phyloP scores from a whole-genome alignment of 2,329 filamentous ascomycete genomes.

The Colletotrichum agaves region DNA sequence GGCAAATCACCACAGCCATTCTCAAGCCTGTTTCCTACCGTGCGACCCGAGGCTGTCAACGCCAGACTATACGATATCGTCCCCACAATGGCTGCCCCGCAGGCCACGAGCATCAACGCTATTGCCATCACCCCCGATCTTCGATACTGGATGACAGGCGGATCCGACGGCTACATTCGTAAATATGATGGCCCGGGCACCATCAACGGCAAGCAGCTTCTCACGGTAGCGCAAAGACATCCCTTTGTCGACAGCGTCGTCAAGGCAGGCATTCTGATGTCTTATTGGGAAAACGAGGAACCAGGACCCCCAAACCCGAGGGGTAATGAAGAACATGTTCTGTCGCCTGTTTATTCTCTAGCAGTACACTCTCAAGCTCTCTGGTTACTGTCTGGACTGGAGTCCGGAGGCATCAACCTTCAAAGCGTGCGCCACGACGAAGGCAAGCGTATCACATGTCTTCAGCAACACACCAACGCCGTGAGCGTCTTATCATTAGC shows the following conservation, averaged over 20 bases:
- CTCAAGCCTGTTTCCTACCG: constrained; percentile 46
- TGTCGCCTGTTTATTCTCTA: constrained; percentile 95
- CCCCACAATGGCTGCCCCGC: constrained; percentile 95
- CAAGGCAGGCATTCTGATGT: constrained; percentile 93
- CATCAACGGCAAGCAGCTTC: constrained; percentile 90
- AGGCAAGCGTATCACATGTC: constrained; percentile 84
- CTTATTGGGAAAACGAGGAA: constrained; percentile 99
- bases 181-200: constrained; percentile 97
- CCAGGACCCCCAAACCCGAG: constrained; percentile 54
- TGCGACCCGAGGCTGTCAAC: constrained; percentile 82
- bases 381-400: constrained; percentile 90
- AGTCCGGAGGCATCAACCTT: constrained; percentile 91
- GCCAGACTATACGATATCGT: constrained; percentile 93
- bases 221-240: constrained; percentile 95
- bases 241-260: constrained; percentile 98
- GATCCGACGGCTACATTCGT: constrained; percentile 93
- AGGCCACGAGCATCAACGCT: constrained; percentile 94
- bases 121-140: constrained; percentile 93
- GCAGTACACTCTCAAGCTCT: constrained; percentile 90
- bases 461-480: constrained; percentile 88
- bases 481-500: constrained; percentile 88
- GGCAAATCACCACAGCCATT: constrained; percentile 23
- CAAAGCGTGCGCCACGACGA: constrained; percentile 95
- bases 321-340: constrained; percentile 67
- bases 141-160: constrained; percentile 93